Conservation (phyloP, 2,329 filamentous ascomycete genomes). For the Penicillium sp. region DNA sequence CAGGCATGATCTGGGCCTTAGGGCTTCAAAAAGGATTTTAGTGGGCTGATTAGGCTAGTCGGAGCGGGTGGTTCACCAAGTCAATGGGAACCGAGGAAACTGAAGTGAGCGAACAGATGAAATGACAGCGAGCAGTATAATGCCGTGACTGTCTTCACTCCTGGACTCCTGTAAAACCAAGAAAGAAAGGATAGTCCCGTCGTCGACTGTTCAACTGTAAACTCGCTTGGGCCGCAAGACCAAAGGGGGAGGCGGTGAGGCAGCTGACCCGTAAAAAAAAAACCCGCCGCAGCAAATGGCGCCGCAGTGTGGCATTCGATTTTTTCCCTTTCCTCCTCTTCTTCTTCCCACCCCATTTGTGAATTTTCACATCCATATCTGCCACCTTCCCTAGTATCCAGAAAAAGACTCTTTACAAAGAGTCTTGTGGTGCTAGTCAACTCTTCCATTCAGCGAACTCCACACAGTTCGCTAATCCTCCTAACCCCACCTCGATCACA, state of each 20-base stretch:
- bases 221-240: conserved; percentile 19
- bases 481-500: conserved; percentile 59
- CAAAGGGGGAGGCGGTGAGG: conserved; percentile 20
- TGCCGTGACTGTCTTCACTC: conserved; percentile 3
- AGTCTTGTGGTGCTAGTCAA: conserved; percentile 36
- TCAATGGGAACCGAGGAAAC: conserved; percentile 20
- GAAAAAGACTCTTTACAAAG: conserved; percentile 32
- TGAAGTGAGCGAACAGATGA: conserved; percentile 14
- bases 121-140: conserved; percentile 2
- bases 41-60: conserved; percentile 8
- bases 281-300: conserved; percentile 24
- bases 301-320: conserved; percentile 19
- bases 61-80: conserved; percentile 8
- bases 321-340: conserved; percentile 25
- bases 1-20: conserved; percentile 33
- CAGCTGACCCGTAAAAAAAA: conserved; percentile 23
- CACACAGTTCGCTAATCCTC: conserved; percentile 37
- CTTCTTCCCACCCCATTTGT: conserved; percentile 27
- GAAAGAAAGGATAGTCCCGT: neutral
- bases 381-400: conserved; percentile 30
- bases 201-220: conserved; percentile 1
- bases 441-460: conserved; percentile 26
- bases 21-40: conserved; percentile 22
- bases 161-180: neutral
- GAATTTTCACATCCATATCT: conserved; percentile 21